Evolutionary conservation across 495 filamentous ascomycete genomes (phyloP), one percentile per base, ranked within the genome.

Genomic region (Aspergillus bertholletiae): DNA sequence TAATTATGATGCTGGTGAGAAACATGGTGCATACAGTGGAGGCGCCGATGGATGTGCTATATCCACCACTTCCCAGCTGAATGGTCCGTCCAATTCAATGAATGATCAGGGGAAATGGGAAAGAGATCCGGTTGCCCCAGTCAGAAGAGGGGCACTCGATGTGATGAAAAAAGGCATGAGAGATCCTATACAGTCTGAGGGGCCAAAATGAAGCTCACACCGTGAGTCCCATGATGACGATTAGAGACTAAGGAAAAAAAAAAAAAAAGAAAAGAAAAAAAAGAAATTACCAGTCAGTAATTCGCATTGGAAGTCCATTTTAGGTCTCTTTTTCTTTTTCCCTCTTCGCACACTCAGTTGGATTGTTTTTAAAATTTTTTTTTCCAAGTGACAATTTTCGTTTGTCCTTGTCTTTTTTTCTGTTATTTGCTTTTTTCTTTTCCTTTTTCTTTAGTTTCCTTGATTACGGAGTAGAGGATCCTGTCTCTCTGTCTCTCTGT

Each of bases 361-460:
- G 8, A 3, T 32, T 7, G 27, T n/a, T n/a, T n/a, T n/a, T n/a
- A 9, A 9, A 9, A 5, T 28, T 28, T 28, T 28, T 28, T 5
- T 28, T 28, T 28, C 5, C 5, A 28, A 28, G n/a, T n/a, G n/a
- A 28, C 5, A 28, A 32, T 32, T 32, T 5, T 32, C 2, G 13
- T n/a, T n/a, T 43, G 2, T 17, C 22, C 20, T 41, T 15, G 35
- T 28, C 23, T 4, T 32, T 18, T 43, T 13, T 43, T 0, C n/a
- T 43, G 2, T 47, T 34, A 30, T 55, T 50, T 20, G 32, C 28
- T n/a, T 43, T 51, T 26, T 51, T 27, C 11, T 46, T 32, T 28
- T 30, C 32, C 34, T 18, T 32, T 20, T 47, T 51, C 49, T 44
- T 34, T 55, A 23, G 34, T 44, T 20, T 8, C 9, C 39, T n/a